Evolutionary conservation across 305 asterid genomes (phyloP).

Genomic region (Solanum hybrid): DNA sequence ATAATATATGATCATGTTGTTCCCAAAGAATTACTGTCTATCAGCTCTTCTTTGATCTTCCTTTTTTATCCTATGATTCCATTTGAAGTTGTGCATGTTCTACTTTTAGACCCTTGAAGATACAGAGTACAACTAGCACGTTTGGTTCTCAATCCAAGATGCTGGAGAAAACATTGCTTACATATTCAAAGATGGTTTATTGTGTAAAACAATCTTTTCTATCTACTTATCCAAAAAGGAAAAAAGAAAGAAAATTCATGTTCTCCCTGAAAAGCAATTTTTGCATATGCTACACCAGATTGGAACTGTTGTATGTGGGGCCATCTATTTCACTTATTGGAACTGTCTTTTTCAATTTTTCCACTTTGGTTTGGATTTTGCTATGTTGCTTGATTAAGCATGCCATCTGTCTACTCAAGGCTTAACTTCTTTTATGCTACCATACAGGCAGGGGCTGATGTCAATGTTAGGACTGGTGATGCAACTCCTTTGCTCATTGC

Average conservation of each 20-base stretch:
- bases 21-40: not conserved
- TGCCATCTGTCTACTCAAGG: not conserved
- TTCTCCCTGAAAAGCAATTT: not conserved
- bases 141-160: not conserved
- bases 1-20: not conserved
- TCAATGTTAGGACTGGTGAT: slow-evolving; percentile 74
- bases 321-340: not conserved
- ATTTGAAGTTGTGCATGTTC: not conserved
- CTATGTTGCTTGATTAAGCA: not conserved
- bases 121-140: not conserved
- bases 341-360: not conserved
- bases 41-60: not conserved
- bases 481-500: slow-evolving; percentile 95
- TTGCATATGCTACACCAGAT: not conserved
- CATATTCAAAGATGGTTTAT: not conserved
- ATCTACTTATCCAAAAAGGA: not conserved
- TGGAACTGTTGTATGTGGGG: not conserved
- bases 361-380: not conserved
- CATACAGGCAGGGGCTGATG: slow-evolving; percentile 74
- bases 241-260: not conserved
- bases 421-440: not conserved
- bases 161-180: not conserved
- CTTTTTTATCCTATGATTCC: not conserved
- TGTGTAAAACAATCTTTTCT: not conserved
- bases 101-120: not conserved